Percentiles rank a stretch among this genome's conserved stretches.
These are phyloP conservation scores for Firmiana major DNA, from an alignment of 345 rosid species.

Conservation along the genomic window DNA sequence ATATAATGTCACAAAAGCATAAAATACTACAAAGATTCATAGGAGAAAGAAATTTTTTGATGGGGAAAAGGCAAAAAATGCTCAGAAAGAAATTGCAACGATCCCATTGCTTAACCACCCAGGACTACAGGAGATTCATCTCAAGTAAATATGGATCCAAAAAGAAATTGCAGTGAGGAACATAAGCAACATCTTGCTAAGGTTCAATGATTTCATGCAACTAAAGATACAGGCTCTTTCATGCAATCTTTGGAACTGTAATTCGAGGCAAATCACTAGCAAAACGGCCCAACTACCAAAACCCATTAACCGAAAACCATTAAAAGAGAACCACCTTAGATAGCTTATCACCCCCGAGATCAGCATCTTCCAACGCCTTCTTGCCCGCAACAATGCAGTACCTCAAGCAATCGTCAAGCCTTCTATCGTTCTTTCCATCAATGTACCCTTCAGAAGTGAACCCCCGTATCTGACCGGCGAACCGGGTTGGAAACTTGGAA, in stretches of 20 bases:
- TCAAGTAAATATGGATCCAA: background rate
- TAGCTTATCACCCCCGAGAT: conserved; percentile 73
- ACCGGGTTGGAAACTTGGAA: conserved; percentile 90
- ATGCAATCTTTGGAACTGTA: background rate
- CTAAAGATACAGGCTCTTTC: background rate
- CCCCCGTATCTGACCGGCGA: conserved; percentile 98
- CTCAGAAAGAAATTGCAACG: background rate
- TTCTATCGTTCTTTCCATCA: conserved; percentile 91
- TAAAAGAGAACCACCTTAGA: conserved; percentile 43
- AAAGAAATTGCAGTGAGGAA: background rate
- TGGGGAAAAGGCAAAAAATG: background rate
- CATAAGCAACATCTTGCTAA: background rate
- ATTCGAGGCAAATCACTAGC: background rate
- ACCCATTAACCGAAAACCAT: background rate
- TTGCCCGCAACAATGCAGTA: conserved; percentile 98
- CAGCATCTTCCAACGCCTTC: conserved; percentile 87
- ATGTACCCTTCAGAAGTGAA: conserved; percentile 74
- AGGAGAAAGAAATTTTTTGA: background rate
- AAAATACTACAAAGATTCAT: background rate
- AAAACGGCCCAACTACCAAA: background rate
- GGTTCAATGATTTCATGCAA: background rate
- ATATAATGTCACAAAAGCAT: background rate
- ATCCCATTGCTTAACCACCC: background rate
- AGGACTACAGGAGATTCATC: background rate
- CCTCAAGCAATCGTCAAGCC: conserved; percentile 95